phyloP scores from a whole-genome alignment of 1,284 basidiomycete genomes.

The Fomitopsis pinicola region DNA sequence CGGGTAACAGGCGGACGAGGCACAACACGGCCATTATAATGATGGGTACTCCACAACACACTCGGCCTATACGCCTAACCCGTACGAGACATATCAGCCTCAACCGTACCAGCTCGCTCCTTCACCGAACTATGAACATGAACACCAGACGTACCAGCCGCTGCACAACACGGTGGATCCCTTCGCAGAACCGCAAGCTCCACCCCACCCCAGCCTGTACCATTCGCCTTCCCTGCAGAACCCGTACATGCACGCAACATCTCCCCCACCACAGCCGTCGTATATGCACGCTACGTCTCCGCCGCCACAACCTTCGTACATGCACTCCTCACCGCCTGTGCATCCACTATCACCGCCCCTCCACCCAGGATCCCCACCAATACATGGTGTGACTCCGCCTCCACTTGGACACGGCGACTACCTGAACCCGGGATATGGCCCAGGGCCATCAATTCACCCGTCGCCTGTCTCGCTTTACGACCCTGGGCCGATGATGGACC shows the following conservation, averaged over 20 bases:
- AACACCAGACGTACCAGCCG: conserved; percentile 26
- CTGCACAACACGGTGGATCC: conserved; percentile 24
- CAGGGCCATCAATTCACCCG: conserved; percentile 19
- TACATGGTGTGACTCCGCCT: conserved; percentile 14
- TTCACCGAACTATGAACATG: conserved; percentile 32
- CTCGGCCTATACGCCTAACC: conserved; percentile 21
- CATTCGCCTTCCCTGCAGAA: conserved; percentile 12
- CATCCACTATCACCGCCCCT: conserved; percentile 4
- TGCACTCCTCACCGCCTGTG: not conserved
- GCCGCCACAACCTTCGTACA: not conserved
- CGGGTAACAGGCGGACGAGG: conserved; percentile 17
- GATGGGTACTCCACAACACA: conserved; percentile 25
- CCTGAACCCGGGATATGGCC: conserved; percentile 17
- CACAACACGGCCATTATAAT: conserved; percentile 24
- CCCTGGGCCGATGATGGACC: conserved; percentile 16
- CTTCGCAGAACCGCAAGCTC: conserved; percentile 19
- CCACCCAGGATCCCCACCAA: conserved; percentile 3
- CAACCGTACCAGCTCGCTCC: conserved; percentile 21
- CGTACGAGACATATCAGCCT: conserved; percentile 20
- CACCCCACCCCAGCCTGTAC: conserved; percentile 19
- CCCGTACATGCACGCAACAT: conserved; percentile 15
- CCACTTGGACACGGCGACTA: conserved; percentile 9
- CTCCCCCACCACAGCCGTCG: conserved; percentile 9
- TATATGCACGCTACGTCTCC: not conserved
- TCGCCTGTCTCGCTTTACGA: conserved; percentile 17